A percentile compares a stretch with the other conserved stretches of the same genome.
Evolutionary conservation across 257 asterid species (phyloP).

Genomic region (Solanum raphanifolium): DNA sequence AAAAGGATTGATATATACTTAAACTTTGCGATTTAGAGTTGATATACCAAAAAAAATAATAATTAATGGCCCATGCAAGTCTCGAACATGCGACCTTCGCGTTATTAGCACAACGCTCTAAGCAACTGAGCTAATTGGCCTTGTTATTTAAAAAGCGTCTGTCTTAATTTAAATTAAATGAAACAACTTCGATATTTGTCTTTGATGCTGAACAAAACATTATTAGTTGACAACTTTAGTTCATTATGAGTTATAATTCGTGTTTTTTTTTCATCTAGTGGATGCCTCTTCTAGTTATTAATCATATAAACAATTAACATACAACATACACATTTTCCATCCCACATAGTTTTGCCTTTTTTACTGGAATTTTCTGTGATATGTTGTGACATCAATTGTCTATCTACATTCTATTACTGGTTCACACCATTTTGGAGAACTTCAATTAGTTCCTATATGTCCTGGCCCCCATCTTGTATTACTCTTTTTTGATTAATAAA

Average conservation of each 20-base stretch:
- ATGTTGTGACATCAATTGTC: no score
- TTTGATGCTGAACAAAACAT: neutral
- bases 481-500: no score
- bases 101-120: conserved; percentile 26
- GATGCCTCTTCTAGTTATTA: neutral
- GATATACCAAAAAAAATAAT: no score
- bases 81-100: conserved; percentile 29
- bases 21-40: no score
- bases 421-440: neutral
- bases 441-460: no score
- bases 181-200: neutral
- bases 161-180: fast-evolving
- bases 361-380: neutral
- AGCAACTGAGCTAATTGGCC: conserved; percentile 6
- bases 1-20: no score
- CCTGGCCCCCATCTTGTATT: no score
- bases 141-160: no score
- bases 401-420: neutral
- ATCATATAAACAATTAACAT: neutral
- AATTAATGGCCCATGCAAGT: neutral
- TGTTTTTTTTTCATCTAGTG: neutral
- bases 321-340: neutral
- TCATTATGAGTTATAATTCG: neutral
- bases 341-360: no score
- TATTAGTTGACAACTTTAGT: neutral